Evolutionary conservation across 2,329 filamentous ascomycete species (phyloP).

Genomic region (Diaporthe ilicicola): DNA sequence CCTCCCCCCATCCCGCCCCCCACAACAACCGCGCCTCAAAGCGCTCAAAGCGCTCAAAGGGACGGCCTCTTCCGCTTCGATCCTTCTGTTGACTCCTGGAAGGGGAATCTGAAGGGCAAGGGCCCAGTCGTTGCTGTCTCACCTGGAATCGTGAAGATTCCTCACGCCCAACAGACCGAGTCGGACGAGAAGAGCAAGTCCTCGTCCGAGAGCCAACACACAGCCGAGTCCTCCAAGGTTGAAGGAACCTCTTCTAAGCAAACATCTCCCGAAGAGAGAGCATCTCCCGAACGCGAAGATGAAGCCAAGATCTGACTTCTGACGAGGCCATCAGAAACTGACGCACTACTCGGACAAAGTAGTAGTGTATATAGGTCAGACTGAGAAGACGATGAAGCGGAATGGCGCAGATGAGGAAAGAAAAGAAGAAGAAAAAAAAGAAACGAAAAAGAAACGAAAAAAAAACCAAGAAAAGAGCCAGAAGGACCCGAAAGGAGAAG

Average conservation of each 20-base stretch:
- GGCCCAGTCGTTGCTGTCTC: no score
- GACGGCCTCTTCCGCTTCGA: background rate
- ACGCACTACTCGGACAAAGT: background rate
- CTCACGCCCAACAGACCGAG: background rate
- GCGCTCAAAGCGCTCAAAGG: no score
- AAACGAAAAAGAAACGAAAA: background rate
- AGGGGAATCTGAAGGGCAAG: background rate
- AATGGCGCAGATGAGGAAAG: no score
- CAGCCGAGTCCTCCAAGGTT: background rate
- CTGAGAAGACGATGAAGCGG: background rate
- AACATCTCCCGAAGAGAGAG: background rate
- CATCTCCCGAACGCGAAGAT: background rate
- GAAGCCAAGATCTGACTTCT: no score
- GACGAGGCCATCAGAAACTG: no score
- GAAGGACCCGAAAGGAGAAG: background rate
- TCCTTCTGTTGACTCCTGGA: background rate
- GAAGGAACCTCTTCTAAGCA: no score
- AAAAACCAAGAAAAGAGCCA: background rate
- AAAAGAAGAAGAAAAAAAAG: background rate
- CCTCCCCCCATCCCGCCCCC: no score
- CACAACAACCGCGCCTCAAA: background rate
- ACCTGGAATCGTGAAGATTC: background rate
- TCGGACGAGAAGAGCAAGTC: background rate
- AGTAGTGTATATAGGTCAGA: background rate
- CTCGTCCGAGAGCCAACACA: background rate